Evolutionary conservation across 352 stramenopile genomes (phyloP).

Genomic region (Phytophthora vignae): DNA sequence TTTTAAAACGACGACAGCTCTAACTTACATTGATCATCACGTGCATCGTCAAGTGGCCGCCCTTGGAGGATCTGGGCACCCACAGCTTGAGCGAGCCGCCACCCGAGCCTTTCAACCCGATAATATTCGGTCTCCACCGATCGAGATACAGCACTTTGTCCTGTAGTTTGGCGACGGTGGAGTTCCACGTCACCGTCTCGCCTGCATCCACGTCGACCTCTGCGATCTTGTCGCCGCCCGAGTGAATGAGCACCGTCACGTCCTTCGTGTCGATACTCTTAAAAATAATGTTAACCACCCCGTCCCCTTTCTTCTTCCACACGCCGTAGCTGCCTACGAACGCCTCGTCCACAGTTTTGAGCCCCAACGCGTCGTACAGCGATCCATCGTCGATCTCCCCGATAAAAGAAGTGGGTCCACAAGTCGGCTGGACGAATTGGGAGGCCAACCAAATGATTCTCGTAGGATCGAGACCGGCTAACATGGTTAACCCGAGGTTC

Average conservation of each 20-base stretch:
- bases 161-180: conserved; percentile 21
- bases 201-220: conserved; percentile 23
- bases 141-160: conserved; percentile 36
- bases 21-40: conserved; percentile 39
- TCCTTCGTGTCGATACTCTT: conserved; percentile 32
- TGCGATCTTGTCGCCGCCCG: conserved; percentile 17
- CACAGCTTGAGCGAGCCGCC: conserved; percentile 34
- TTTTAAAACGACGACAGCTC: neutral
- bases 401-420: conserved; percentile 28
- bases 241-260: conserved; percentile 35
- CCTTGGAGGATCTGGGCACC: conserved; percentile 22
- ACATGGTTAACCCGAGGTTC: conserved; percentile 21
- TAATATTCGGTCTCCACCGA: conserved; percentile 25
- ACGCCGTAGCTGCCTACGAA: conserved; percentile 34
- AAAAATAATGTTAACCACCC: conserved; percentile 27
- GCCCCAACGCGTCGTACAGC: conserved; percentile 27
- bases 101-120: conserved; percentile 18
- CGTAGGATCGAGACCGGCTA: conserved; percentile 25
- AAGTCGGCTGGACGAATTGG: conserved; percentile 32
- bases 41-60: conserved; percentile 33
- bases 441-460: conserved; percentile 36
- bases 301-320: conserved; percentile 31
- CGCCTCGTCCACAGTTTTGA: conserved; percentile 24
- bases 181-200: conserved; percentile 23
- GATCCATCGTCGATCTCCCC: conserved; percentile 36